These are phyloP conservation scores for Xerocomus minutiporus DNA, from an alignment of 1,284 basidiomycete species.

Conservation along the genomic window DNA sequence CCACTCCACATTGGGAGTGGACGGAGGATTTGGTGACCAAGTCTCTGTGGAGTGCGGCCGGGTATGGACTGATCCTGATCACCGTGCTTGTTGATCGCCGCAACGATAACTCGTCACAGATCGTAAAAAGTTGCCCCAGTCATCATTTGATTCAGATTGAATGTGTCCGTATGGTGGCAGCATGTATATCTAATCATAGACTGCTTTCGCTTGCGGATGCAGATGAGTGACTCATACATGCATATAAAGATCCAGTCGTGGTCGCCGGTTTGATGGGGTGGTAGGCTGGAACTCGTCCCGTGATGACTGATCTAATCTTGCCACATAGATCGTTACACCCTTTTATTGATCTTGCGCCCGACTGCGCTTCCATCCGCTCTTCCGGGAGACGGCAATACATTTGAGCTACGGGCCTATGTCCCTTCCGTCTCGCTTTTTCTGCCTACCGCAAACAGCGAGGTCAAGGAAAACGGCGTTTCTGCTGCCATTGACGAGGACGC, in stretches of 20 bases:
- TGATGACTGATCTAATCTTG: neutral
- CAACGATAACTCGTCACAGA: too few species aligned
- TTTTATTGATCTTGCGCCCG: slow-evolving; percentile 81
- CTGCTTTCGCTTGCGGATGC: slow-evolving; percentile 93
- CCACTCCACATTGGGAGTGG: slow-evolving; percentile 48
- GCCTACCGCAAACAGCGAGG: neutral
- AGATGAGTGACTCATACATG: slow-evolving; percentile 88
- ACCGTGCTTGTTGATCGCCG: slow-evolving; percentile 73
- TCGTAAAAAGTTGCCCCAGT: neutral
- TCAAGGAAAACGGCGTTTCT: slow-evolving; percentile 3
- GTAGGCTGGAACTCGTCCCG: slow-evolving; percentile 3
- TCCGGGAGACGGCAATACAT: slow-evolving; percentile 33
- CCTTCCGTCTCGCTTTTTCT: slow-evolving; percentile 35
- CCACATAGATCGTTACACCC: slow-evolving; percentile 60
- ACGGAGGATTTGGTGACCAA: slow-evolving; percentile 94
- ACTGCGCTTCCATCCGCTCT: slow-evolving; percentile 42
- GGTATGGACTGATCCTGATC: slow-evolving; percentile 70
- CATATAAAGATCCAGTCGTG: slow-evolving; percentile 89
- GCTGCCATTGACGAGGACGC: slow-evolving; percentile 15
- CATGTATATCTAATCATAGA: slow-evolving; percentile 95
- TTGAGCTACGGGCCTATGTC: slow-evolving; percentile 66
- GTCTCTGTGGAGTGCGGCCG: slow-evolving; percentile 89
- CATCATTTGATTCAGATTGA: neutral
- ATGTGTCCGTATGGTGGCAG: slow-evolving; percentile 38
- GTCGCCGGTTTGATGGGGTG: slow-evolving; percentile 90